Conservation (phyloP, 352 stramenopile species). For the Phytopythium sindhum region DNA sequence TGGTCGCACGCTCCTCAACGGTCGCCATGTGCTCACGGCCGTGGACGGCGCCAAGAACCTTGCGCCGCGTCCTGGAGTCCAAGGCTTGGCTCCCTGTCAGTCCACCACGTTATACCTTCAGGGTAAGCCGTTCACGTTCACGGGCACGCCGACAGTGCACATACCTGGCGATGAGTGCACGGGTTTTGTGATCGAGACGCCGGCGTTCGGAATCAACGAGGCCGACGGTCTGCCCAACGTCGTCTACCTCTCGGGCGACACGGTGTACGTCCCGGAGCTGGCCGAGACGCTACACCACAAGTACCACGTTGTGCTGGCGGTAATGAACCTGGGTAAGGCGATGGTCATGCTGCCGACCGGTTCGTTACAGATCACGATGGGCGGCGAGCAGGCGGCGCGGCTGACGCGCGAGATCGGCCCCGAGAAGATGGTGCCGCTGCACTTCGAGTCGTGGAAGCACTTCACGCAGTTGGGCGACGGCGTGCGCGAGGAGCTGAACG, state of each 20-base stretch:
- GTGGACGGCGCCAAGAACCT: slow-evolving; percentile 37
- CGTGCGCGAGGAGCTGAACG: slow-evolving; percentile 8
- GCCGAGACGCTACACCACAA: slow-evolving; percentile 21
- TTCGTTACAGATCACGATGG: slow-evolving; percentile 29
- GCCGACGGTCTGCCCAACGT: slow-evolving; percentile 28
- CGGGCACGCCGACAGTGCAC: slow-evolving; percentile 33
- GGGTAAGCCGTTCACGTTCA: slow-evolving; percentile 37
- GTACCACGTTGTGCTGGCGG: slow-evolving; percentile 29
- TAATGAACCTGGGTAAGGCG: slow-evolving; percentile 35
- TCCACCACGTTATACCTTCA: slow-evolving; percentile 19
- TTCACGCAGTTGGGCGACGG: slow-evolving; percentile 17
- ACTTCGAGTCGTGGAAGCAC: slow-evolving; percentile 45
- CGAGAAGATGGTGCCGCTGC: slow-evolving; percentile 31
- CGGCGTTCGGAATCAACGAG: slow-evolving; percentile 25
- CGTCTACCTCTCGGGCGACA: slow-evolving; percentile 38
- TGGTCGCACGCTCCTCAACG: slow-evolving; percentile 33
- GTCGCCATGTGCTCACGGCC: slow-evolving; percentile 34
- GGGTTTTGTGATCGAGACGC: slow-evolving; percentile 33
- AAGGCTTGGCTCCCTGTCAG: slow-evolving; percentile 28
- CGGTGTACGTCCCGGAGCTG: slow-evolving; percentile 26
- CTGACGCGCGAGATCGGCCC: slow-evolving; percentile 22
- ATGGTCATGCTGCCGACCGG: slow-evolving; percentile 9
- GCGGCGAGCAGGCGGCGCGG: slow-evolving; percentile 18
- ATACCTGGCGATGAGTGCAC: slow-evolving; percentile 27
- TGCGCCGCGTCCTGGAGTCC: slow-evolving; percentile 31